Evolutionary conservation across 2,329 filamentous ascomycete genomes (phyloP), one percentile per base, ranked within the genome.

Genomic region (Harringtonia lauricola): DNA sequence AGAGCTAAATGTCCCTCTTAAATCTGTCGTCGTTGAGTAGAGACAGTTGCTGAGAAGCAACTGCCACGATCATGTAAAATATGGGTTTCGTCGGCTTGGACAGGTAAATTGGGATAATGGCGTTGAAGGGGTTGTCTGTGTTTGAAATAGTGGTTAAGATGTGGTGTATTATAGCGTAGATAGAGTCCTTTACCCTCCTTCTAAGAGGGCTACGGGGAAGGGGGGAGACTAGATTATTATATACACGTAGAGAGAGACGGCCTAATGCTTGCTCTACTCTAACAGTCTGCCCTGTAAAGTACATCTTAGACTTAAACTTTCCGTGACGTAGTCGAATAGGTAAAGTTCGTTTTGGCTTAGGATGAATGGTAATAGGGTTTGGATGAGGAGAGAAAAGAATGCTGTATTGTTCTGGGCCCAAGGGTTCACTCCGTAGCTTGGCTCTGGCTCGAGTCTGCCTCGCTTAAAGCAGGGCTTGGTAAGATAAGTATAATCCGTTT

Each of bases 321-420:
- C 30, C 4, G 37, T 30, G n/a, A 39, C 29, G 37, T 39, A 39
- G 26, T 39, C 37, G n/a, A 39, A 26, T n/a, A 39, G 37, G 37
- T 39, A 39, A 7, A 39, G 26, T 39, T 39, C 37, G 9, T 39
- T 39, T n/a, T 28, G 24, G 24, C 37, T 26, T 29, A 39, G 29
- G 17, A n/a, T n/a, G n/a, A 39, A 39, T 18, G 37, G 37, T 5
- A 26, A 29, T 9, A 30, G n/a, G 8, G 24, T 39, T 15, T 39
- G 24, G 4, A 24, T 9, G n/a, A 39, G 17, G 24, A 30, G 37
- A 6, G 37, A 29, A 14, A 24, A 26, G 14, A 28, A 22, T 5
- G 19, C 4, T 10, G 21, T 15, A 7, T 24, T 8, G 8, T 37
- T 8, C 13, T 24, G 2, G 14, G 22, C 21, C 14, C 13, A 24